These are phyloP conservation scores for Termitomyces sp. DNA, from an alignment of 768 basidiomycete genomes.

Conservation along the genomic window DNA sequence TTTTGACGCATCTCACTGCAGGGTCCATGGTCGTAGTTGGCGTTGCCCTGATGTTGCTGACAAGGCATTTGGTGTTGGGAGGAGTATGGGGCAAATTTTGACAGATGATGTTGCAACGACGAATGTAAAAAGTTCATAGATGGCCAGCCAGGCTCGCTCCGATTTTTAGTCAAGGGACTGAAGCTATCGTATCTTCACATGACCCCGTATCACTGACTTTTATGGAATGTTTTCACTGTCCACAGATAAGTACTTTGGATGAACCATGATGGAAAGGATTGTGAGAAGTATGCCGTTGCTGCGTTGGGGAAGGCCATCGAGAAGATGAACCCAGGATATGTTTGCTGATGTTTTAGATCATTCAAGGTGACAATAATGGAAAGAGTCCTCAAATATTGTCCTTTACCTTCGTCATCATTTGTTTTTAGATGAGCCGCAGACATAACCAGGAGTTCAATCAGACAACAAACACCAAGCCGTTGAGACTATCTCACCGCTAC, in stretches of 20 bases:
- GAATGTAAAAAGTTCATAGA: not conserved
- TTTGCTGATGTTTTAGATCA: not conserved
- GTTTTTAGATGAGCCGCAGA: not conserved
- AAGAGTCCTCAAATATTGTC: not conserved
- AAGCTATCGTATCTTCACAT: not conserved
- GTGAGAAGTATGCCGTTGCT: not conserved
- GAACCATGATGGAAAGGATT: not conserved
- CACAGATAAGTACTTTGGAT: not conserved
- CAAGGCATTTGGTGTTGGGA: constrained; percentile 14
- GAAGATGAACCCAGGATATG: not conserved
- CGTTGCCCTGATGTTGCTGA: constrained; percentile 12
- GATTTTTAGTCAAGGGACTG: not conserved
- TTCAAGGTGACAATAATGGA: not conserved
- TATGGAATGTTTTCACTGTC: not conserved
- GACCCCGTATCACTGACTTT: not conserved
- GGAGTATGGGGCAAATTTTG: constrained; percentile 15
- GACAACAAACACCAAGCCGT: no score
- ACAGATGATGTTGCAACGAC: not conserved
- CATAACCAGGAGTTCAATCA: no score
- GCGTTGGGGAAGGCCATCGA: not conserved
- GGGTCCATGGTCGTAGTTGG: constrained; percentile 17
- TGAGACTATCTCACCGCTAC: no score
- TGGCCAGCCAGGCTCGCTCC: not conserved
- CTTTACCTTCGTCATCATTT: not conserved
- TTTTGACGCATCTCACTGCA: not conserved